These are phyloP conservation scores for Coprinopsis marcescibilis DNA, from an alignment of 768 basidiomycete species.

Conservation along the genomic window DNA sequence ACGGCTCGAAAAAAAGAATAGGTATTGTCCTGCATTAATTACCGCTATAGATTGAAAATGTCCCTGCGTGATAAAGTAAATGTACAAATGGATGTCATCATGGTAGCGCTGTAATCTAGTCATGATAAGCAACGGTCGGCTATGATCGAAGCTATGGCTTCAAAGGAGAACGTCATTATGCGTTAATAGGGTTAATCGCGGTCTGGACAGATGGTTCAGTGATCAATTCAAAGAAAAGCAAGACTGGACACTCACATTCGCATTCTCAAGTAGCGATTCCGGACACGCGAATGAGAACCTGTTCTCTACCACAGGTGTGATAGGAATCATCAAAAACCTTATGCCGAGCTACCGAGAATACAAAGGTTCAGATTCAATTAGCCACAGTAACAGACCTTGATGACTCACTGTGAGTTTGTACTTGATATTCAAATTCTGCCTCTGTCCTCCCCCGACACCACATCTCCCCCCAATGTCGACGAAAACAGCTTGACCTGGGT, in stretches of 20 bases:
- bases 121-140: too few relatives aligned
- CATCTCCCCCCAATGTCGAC: constrained; percentile 59
- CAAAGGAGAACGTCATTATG: too few relatives aligned
- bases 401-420: constrained; percentile 61
- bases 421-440: constrained; percentile 46
- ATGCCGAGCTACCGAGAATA: constrained; percentile 49
- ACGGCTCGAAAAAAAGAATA: too few relatives aligned
- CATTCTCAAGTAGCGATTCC: constrained; percentile 19
- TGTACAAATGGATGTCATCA: too few relatives aligned
- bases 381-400: constrained; percentile 1
- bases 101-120: too few relatives aligned
- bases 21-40: too few relatives aligned
- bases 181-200: too few relatives aligned
- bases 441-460: constrained; percentile 40
- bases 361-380: neutral
- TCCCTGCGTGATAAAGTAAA: too few relatives aligned
- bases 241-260: constrained; percentile 3
- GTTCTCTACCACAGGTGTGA: constrained; percentile 63
- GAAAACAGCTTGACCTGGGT: constrained; percentile 53
- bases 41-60: too few relatives aligned
- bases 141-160: too few relatives aligned
- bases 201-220: too few relatives aligned
- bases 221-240: neutral
- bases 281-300: constrained; percentile 63
- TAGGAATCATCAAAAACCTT: constrained; percentile 54